Conservation (phyloP, 441 rosid genomes). For the Dalechampia spathulata region DNA sequence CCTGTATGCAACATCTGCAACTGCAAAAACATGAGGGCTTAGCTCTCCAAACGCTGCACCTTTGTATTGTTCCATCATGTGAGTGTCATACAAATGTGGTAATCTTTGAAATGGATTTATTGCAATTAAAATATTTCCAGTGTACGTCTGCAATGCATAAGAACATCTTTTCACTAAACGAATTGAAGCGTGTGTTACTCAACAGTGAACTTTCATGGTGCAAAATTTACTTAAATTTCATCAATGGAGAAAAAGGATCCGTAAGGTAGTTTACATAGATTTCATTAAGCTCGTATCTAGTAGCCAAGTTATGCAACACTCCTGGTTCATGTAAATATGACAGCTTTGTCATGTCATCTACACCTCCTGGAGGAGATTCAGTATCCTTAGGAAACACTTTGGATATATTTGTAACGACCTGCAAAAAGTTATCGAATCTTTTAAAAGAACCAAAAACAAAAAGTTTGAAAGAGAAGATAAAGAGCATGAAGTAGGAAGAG, state of each 20-base stretch:
- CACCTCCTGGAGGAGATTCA: constrained; percentile 97
- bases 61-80: constrained; percentile 99
- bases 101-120: constrained; percentile 98
- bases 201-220: constrained; percentile 1
- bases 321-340: constrained; percentile 99
- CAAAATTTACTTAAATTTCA: constrained; percentile 7
- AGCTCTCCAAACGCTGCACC: constrained; percentile 98
- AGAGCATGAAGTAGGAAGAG: not conserved
- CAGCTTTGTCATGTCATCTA: constrained; percentile 99
- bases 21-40: constrained; percentile 98
- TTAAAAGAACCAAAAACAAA: not conserved
- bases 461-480: not conserved
- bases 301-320: constrained; percentile 82
- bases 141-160: constrained; percentile 66
- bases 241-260: not conserved
- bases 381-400: constrained; percentile 91
- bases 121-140: constrained; percentile 99
- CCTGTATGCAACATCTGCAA: constrained; percentile 97
- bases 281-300: constrained; percentile 95
- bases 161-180: constrained; percentile 10
- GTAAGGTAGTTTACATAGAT: constrained; percentile 62
- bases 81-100: constrained; percentile 95
- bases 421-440: constrained; percentile 19
- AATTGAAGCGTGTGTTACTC: not conserved
- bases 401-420: constrained; percentile 79